These are phyloP conservation scores for Heterobasidion irregulare DNA, from an alignment of 1,284 basidiomycete species.

Conservation along the genomic window DNA sequence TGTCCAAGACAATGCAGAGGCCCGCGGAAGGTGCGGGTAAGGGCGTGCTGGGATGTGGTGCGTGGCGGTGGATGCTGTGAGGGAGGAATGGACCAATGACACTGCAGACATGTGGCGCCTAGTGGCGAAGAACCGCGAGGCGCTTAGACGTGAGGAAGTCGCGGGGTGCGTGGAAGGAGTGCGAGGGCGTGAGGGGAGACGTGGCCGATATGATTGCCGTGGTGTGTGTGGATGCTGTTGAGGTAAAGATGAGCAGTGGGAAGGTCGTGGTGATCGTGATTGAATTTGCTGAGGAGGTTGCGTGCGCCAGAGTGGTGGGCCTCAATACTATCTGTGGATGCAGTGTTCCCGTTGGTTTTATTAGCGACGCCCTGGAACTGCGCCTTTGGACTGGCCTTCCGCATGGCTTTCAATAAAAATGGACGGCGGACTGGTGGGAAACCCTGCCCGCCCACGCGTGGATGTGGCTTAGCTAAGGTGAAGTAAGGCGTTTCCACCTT, in stretches of 20 bases:
- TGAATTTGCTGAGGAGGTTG: no score
- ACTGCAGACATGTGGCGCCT: constrained; percentile 47
- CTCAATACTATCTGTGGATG: constrained; percentile 11
- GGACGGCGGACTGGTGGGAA: no score
- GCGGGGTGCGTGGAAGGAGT: constrained; percentile 12
- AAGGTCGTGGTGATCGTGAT: no score
- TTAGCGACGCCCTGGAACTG: no score
- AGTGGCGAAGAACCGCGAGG: constrained; percentile 55
- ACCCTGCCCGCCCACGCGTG: no score
- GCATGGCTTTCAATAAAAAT: no score
- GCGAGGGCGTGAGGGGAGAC: neutral
- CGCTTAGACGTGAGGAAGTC: constrained; percentile 45
- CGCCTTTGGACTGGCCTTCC: no score
- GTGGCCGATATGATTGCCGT: neutral
- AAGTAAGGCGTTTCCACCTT: no score
- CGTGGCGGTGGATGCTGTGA: no score
- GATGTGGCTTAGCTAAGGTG: no score
- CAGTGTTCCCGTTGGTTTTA: neutral
- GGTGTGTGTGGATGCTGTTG: constrained; percentile 5
- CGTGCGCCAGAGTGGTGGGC: no score
- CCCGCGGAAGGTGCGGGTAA: neutral
- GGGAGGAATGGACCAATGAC: constrained; percentile 18
- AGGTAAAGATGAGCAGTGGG: constrained; percentile 5
- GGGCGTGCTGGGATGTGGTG: no score
- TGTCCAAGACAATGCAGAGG: constrained; percentile 5